Conservation (phyloP, 768 basidiomycete species). For the Macrolepiota fuliginosa region DNA sequence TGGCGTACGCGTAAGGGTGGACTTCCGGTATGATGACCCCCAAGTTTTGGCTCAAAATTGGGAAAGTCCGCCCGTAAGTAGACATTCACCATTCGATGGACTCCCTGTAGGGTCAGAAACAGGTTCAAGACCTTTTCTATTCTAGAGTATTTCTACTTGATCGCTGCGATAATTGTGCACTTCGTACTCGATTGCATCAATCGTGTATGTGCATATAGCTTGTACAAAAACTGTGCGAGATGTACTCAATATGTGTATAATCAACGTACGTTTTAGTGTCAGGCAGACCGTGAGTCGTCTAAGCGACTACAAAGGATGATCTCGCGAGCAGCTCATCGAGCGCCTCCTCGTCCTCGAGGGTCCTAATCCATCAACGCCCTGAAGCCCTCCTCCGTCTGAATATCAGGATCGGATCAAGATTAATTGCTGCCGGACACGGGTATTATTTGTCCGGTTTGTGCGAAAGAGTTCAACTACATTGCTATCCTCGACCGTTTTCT, state of each 20-base stretch:
- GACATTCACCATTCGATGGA: background rate
- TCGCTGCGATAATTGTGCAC: too few species aligned
- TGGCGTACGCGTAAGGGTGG: background rate
- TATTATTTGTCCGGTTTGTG: background rate
- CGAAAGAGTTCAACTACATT: conserved; percentile 60
- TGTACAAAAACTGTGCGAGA: too few species aligned
- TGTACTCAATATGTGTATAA: too few species aligned
- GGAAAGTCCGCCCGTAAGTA: background rate
- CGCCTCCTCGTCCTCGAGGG: conserved; percentile 57
- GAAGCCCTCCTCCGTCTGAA: background rate
- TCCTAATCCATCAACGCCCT: conserved; percentile 16
- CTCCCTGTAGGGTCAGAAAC: background rate
- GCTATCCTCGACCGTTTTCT: conserved; percentile 82
- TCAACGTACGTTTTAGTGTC: too few species aligned
- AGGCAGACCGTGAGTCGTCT: too few species aligned
- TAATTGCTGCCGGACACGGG: background rate
- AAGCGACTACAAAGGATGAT: conserved; percentile 31
- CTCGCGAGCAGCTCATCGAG: conserved; percentile 66
- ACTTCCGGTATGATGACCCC: background rate
- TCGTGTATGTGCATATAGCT: too few species aligned
- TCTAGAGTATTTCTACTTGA: too few species aligned
- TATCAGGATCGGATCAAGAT: background rate
- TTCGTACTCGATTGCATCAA: too few species aligned
- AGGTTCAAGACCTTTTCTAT: background rate
- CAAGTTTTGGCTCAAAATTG: background rate